Base-by-base conservation (phyloP, 2,329 filamentous ascomycete species). In the Helotiales sp. region DNA sequence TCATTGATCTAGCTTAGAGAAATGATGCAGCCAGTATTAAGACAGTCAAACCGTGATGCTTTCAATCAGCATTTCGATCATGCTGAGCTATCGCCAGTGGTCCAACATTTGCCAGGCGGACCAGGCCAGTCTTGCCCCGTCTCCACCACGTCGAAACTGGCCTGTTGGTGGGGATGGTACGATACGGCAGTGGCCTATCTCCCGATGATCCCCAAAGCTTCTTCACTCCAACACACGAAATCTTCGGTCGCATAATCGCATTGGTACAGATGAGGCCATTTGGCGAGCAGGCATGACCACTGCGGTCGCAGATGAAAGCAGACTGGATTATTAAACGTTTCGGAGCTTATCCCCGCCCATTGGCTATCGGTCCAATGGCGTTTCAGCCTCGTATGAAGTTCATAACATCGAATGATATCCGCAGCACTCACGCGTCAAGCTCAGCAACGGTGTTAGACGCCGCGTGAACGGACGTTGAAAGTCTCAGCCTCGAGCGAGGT, bases 61-160 rank as follows among this genome's bases (percentile, higher is more conserved):
- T 12, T 17, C n/a, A n/a, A 22, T 48, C 46, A 29, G 29, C 27
- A 29, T 44, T 19, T 31, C 15, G 27, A 12, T 13, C n/a, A 47
- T 48, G 15, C 29, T 19, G 25, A 10, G 25, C 29, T 15, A n/a
- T 42, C 17, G 22, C 19, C 36, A 25, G n/a, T 13, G 19, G n/a
- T 31, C 44, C 38, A 27, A 49, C 29, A 31, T 49, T n/a, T 38
- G 48, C 36, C 38, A 55, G 29, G 51, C 30, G 19, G 19, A 29
- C 38, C 8, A 7, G n/a, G n/a, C n/a, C n/a, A n/a, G n/a, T 44
- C 29, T 42, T 56, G 53, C 55, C 25, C 36, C 31, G 40, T 49
- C 54, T 46, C 49, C 58, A 52, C 54, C 15, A 34, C 29, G 44
- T 51, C 56, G 59, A 61, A 61, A 61, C 59, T 50, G 36, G 52